Evolutionary conservation across 2,329 filamentous ascomycete species (phyloP).

Genomic region (Neoscytalidium dimidiatum): DNA sequence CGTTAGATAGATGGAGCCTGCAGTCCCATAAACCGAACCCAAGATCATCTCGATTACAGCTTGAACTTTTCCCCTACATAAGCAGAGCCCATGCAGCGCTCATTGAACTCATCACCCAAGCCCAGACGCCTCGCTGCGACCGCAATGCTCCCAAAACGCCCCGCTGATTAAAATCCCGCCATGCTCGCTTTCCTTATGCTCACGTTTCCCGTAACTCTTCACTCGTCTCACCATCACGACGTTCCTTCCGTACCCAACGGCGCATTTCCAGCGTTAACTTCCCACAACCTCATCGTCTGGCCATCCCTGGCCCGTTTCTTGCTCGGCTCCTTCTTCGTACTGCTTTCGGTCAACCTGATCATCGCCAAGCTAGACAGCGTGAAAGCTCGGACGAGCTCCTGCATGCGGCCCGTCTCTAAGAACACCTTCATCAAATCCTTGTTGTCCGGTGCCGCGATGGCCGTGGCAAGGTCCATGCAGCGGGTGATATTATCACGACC

Average conservation of each 20-base stretch:
- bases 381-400: conserved; percentile 58
- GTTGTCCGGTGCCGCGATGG: conserved; percentile 58
- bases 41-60: neutral
- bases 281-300: conserved; percentile 18
- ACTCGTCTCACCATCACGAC: neutral
- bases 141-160: neutral
- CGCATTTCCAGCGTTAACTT: neutral
- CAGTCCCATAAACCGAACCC: neutral
- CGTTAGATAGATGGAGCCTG: no score
- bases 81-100: neutral
- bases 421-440: conserved; percentile 41
- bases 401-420: conserved; percentile 44
- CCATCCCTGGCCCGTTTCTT: conserved; percentile 13
- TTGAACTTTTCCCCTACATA: conserved; percentile 4
- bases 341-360: conserved; percentile 34
- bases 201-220: neutral
- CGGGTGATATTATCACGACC: conserved; percentile 77
- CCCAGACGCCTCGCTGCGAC: conserved; percentile 12
- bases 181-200: neutral
- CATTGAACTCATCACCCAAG: neutral
- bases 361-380: conserved; percentile 76
- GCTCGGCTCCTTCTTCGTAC: conserved; percentile 10
- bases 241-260: neutral
- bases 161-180: neutral
- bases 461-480: conserved; percentile 80